Evolutionary conservation across 2,329 filamentous ascomycete species (phyloP).

Genomic region (Metarhizium robertsii): DNA sequence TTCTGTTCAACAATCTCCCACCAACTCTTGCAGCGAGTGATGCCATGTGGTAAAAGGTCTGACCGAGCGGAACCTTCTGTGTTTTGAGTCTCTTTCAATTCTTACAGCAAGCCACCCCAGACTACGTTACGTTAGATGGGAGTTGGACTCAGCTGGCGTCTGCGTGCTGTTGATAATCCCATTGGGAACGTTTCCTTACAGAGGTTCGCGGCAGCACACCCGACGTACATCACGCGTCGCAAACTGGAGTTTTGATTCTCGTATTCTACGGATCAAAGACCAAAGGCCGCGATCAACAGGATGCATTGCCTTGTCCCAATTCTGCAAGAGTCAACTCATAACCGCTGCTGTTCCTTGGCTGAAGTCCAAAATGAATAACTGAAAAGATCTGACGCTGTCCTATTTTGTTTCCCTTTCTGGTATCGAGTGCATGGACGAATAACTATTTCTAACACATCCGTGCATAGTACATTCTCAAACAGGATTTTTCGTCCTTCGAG

Average conservation of each 20-base stretch:
- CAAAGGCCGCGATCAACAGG: slow-evolving; percentile 52
- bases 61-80: slow-evolving; percentile 41
- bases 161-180: not conserved
- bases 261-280: slow-evolving; percentile 35
- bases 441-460: not conserved
- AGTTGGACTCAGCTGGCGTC: not conserved
- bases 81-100: slow-evolving; percentile 23
- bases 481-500: not conserved
- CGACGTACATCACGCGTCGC: slow-evolving; percentile 23
- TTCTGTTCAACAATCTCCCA: not conserved
- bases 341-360: slow-evolving; percentile 40
- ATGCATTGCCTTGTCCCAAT: slow-evolving; percentile 5
- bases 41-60: slow-evolving; percentile 58
- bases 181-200: not conserved
- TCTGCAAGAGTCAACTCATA: slow-evolving; percentile 23
- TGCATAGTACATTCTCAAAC: not conserved
- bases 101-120: not conserved
- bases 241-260: slow-evolving; percentile 43
- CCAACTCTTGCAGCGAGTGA: slow-evolving; percentile 29
- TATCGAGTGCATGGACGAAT: not conserved
- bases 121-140: not conserved
- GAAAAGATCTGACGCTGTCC: slow-evolving; percentile 62
- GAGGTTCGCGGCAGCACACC: not conserved
- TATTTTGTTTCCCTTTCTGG: slow-evolving; percentile 2
- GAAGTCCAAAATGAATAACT: slow-evolving; percentile 47